Conservation (phyloP, 2,329 filamentous ascomycete genomes). For the Aotearoamyces nothofagi region DNA sequence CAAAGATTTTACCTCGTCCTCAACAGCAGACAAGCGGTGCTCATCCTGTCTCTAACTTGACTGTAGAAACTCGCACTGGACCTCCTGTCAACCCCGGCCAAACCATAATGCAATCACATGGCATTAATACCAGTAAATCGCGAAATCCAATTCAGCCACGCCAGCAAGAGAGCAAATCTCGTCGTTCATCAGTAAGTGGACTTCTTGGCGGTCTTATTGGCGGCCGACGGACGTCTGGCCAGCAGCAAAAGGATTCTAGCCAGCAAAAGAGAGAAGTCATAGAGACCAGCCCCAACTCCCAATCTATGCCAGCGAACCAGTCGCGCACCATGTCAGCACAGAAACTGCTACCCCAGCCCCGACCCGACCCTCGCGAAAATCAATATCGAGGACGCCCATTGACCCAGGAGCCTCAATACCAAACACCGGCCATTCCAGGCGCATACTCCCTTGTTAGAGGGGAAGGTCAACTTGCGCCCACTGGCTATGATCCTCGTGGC, state of each 20-base stretch:
- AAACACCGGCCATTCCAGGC: constrained; percentile 17
- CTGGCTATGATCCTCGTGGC: constrained; percentile 14
- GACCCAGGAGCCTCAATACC: constrained; percentile 13
- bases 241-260: constrained; percentile 7
- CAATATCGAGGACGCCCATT: constrained; percentile 9
- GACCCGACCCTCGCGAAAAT: no score
- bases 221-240: constrained; percentile 6
- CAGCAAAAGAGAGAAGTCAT: constrained; percentile 10
- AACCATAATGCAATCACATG: no score
- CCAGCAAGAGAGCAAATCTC: constrained; percentile 7
- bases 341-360: constrained; percentile 4
- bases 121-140: no score
- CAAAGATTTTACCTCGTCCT: no score
- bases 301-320: constrained; percentile 2
- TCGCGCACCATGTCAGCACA: neutral
- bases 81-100: no score
- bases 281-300: constrained; percentile 4
- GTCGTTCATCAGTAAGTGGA: constrained; percentile 12
- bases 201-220: constrained; percentile 14
- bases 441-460: constrained; percentile 16
- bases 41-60: no score
- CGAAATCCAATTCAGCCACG: no score
- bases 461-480: constrained; percentile 12
- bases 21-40: no score
- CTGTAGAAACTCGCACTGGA: no score